A percentile compares a stretch with the other conserved stretches of the same genome.
phyloP scores from a whole-genome alignment of 805 yeast genomes.

The Cyberlindnera amylophila region DNA sequence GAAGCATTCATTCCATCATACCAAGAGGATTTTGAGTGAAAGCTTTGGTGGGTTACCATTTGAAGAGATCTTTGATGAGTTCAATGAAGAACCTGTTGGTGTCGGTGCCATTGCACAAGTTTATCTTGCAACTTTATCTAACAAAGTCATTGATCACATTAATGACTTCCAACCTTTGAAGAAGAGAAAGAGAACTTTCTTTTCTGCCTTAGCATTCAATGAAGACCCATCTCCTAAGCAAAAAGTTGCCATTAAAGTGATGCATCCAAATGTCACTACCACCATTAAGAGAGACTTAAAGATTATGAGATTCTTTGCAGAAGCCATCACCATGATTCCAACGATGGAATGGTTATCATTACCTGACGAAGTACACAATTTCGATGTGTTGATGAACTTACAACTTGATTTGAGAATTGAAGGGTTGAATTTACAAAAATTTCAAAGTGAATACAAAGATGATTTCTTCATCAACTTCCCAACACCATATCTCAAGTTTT shows the following conservation, averaged over 20 bases:
- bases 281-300: slow-evolving; percentile 75
- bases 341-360: slow-evolving; percentile 97
- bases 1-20: slow-evolving; percentile 61
- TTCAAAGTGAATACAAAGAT: slow-evolving; percentile 62
- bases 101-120: slow-evolving; percentile 99
- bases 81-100: slow-evolving; percentile 74
- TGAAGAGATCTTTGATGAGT: slow-evolving; percentile 78
- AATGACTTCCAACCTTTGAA: slow-evolving; percentile 23
- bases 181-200: slow-evolving; percentile 23
- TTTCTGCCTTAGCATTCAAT: slow-evolving; percentile 9
- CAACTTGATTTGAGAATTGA: slow-evolving; percentile 91
- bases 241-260: slow-evolving; percentile 84
- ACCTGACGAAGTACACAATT: slow-evolving; percentile 91
- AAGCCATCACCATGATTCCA: slow-evolving; percentile 65
- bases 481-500: slow-evolving; percentile 58
- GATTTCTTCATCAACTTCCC: slow-evolving; percentile 73
- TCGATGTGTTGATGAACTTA: slow-evolving; percentile 76
- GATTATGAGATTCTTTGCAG: slow-evolving; percentile 82
- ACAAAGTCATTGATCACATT: slow-evolving; percentile 38
- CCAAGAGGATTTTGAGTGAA: slow-evolving; percentile 52
- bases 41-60: slow-evolving; percentile 52
- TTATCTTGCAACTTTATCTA: slow-evolving; percentile 64
- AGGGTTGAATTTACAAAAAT: slow-evolving; percentile 71
- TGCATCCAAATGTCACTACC: slow-evolving; percentile 80
- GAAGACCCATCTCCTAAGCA: slow-evolving; percentile 36